Base-by-base conservation (phyloP, 257 asterid genomes). In the Paulownia fortunei region DNA sequence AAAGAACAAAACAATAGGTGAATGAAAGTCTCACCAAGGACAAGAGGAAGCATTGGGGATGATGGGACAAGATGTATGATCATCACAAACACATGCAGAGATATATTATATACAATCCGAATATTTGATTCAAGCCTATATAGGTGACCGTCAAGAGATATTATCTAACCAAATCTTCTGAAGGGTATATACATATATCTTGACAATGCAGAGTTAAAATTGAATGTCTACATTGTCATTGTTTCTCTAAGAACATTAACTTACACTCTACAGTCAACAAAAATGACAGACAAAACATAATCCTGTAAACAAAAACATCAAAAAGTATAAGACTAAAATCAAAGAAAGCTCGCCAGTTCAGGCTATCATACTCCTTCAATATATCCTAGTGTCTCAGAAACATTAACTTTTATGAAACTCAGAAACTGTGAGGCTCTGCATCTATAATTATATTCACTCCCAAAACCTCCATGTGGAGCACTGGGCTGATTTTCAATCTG, bases 291-390 rank as follows among this genome's bases (percentile, higher is more conserved):
- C 3, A n/a, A 12, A 37, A n/a, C 69, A 69, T 44, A 36, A 58
- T 13, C n/a, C 52, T 74, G 59, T 79, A 79, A 76, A 79, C 11
- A 24, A 58, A 67, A 19, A 36, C 68, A 36, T 42, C 32, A 62
- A 68, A 61, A 19, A 23, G 27, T 41, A 56, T 24, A 24, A 21
- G 27, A 24, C 69, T 52, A 69, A 59, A 80, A 52, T 69, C 51
- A 76, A 32, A 9, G 19, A 18, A 44, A 11, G 46, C 24, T 58
- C 34, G 18, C 37, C 34, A 54, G 18, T 41, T 24, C 79, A 4
- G 67, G 80, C 44, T 46, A 78, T 37, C 42, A 12, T 46, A 39
- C 42, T 19, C 10, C n/a, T n/a, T n/a, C n/a, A n/a, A n/a, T n/a
- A n/a, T n/a, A n/a, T n/a, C n/a, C n/a, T n/a, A n/a, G n/a, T n/a